Evolutionary conservation across 2,329 filamentous ascomycete genomes (phyloP).

Genomic region (Alternaria novae-zelandiae): DNA sequence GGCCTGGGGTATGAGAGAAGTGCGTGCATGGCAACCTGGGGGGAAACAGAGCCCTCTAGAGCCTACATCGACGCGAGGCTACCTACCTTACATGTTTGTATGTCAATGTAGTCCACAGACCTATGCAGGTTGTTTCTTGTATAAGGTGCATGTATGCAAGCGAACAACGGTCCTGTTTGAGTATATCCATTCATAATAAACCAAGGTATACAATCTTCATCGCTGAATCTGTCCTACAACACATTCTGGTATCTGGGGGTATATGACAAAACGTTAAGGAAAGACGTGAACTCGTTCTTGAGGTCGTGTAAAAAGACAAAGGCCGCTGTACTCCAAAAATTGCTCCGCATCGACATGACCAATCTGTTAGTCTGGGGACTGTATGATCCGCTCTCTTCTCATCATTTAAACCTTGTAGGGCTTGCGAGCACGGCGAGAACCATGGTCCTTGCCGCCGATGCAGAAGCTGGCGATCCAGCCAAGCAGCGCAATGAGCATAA

Average conservation of each 20-base stretch:
- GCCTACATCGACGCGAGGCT: neutral
- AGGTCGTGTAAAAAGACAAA: neutral
- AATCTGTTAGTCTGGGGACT: neutral
- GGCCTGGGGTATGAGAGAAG: neutral
- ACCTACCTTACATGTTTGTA: neutral
- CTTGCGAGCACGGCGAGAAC: neutral
- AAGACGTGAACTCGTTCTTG: neutral
- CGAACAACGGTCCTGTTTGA: neutral
- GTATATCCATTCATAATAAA: neutral
- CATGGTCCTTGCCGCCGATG: slow-evolving; percentile 16
- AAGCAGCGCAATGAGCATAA: slow-evolving; percentile 50
- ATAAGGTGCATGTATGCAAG: neutral
- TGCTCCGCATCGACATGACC: neutral
- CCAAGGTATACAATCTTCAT: neutral
- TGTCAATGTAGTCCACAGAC: neutral
- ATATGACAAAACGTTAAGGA: slow-evolving; percentile 3
- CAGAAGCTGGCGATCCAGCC: slow-evolving; percentile 42
- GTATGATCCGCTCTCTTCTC: neutral
- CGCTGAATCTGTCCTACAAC: neutral
- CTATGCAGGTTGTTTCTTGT: neutral
- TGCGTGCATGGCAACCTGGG: neutral
- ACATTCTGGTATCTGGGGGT: slow-evolving; percentile 2
- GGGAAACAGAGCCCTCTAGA: neutral
- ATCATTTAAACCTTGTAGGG: neutral
- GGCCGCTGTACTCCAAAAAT: neutral